Evolutionary conservation across 352 stramenopile species (phyloP).

Genomic region (Aphanomyces stellatus): DNA sequence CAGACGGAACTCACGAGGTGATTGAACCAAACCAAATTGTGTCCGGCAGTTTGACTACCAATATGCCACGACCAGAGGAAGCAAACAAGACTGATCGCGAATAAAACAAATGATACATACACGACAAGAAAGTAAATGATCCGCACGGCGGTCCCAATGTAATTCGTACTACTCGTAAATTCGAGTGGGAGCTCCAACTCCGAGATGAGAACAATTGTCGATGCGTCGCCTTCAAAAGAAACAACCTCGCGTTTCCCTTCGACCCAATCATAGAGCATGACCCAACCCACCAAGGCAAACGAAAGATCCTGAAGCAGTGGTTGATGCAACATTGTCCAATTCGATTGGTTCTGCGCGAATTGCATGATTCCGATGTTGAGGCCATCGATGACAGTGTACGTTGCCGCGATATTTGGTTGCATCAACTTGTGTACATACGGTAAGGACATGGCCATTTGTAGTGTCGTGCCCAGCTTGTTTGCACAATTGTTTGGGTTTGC

Average conservation of each 20-base stretch:
- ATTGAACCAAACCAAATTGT: neutral
- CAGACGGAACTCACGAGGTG: neutral
- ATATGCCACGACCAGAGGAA: neutral
- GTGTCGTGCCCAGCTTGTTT: too few relatives aligned
- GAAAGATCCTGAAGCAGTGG: neutral
- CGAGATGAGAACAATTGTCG: neutral
- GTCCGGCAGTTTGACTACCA: neutral
- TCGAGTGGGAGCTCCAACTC: neutral
- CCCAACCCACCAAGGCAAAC: constrained; percentile 5
- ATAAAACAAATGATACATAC: neutral
- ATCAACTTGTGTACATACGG: too few relatives aligned
- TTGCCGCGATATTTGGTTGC: too few relatives aligned
- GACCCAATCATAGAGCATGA: neutral
- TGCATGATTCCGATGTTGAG: neutral
- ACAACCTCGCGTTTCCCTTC: neutral
- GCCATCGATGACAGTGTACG: too few relatives aligned
- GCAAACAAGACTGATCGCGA: neutral
- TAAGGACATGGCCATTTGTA: too few relatives aligned
- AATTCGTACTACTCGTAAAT: neutral
- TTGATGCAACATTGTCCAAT: neutral
- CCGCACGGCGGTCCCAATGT: neutral
- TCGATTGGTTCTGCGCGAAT: neutral
- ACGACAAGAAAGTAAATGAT: neutral
- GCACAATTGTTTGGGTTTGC: too few relatives aligned
- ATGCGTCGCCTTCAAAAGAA: neutral